phyloP scores from a whole-genome alignment of 805 yeast species.

The Metschnikowia vanudenii region DNA sequence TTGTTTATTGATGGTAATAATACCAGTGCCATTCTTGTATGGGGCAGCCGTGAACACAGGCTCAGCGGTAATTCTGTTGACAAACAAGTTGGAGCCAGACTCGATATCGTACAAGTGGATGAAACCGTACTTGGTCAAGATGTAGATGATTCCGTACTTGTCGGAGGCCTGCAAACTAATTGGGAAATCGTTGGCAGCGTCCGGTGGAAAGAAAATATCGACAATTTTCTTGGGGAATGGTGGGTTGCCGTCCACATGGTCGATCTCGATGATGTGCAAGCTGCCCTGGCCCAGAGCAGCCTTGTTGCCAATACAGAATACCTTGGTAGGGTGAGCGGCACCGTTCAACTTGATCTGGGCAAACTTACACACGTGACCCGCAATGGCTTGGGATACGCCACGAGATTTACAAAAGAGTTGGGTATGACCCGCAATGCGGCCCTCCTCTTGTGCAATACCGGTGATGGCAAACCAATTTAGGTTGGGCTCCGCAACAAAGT shows the following conservation, averaged over 20 bases:
- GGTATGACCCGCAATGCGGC: constrained; percentile 93
- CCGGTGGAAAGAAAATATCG: constrained; percentile 95
- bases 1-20: constrained; percentile 87
- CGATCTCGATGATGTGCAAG: constrained; percentile 92
- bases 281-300: constrained; percentile 68
- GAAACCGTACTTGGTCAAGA: constrained; percentile 94
- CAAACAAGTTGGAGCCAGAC: constrained; percentile 87
- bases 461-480: constrained; percentile 92
- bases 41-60: constrained; percentile 88
- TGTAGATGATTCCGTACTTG: constrained; percentile 81
- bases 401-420: constrained; percentile 88
- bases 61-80: constrained; percentile 94
- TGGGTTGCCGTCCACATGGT: constrained; percentile 86
- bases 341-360: constrained; percentile 74
- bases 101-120: constrained; percentile 94
- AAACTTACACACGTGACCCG: constrained; percentile 95
- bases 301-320: constrained; percentile 91
- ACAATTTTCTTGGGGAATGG: constrained; percentile 82
- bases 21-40: constrained; percentile 73
- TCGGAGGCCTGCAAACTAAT: constrained; percentile 84
- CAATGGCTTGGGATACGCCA: constrained; percentile 93
- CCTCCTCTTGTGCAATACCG: constrained; percentile 92
- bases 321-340: constrained; percentile 71
- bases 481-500: constrained; percentile 75
- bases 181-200: constrained; percentile 95